Percentiles rank a stretch among this genome's conserved stretches.
These are phyloP conservation scores for Veloboletus limbatus DNA, from an alignment of 1,284 basidiomycete genomes.

Conservation along the genomic window DNA sequence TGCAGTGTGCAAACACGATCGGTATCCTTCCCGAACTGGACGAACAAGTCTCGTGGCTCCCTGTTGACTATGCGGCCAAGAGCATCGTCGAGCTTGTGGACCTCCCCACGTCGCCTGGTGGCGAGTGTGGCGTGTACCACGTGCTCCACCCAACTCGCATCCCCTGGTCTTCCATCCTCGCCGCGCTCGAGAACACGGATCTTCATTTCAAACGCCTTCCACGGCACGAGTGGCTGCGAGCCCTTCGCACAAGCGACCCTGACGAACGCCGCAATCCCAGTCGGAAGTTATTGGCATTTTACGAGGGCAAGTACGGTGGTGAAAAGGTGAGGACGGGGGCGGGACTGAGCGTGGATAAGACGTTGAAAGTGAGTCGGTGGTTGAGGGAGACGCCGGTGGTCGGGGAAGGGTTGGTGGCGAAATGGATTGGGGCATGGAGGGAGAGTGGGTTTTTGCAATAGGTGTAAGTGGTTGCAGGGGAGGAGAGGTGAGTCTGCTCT, in stretches of 20 bases:
- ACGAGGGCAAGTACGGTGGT: slow-evolving; percentile 33
- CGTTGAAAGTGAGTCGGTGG: slow-evolving; percentile 24
- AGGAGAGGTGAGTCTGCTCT: too few relatives aligned
- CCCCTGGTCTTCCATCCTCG: slow-evolving; percentile 45
- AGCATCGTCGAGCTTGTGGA: neutral
- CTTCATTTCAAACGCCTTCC: slow-evolving; percentile 45
- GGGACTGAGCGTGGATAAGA: too few relatives aligned
- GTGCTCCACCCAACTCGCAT: slow-evolving; percentile 43
- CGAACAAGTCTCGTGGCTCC: too few relatives aligned
- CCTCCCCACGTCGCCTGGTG: slow-evolving; percentile 14
- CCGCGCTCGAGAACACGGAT: slow-evolving; percentile 39
- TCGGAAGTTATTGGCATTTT: slow-evolving; percentile 47
- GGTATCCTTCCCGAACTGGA: too few relatives aligned
- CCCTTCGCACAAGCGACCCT: slow-evolving; percentile 40
- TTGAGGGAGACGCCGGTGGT: slow-evolving; percentile 29
- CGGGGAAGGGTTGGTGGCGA: slow-evolving; percentile 30
- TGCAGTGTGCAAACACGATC: too few relatives aligned
- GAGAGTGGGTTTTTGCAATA: slow-evolving; percentile 30
- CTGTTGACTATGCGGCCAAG: too few relatives aligned
- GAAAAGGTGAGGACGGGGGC: slow-evolving; percentile 13
- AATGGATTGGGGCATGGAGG: slow-evolving; percentile 37
- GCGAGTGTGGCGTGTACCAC: slow-evolving; percentile 42
- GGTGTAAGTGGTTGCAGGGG: too few relatives aligned
- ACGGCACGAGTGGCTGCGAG: too few relatives aligned
- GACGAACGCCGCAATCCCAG: slow-evolving; percentile 48